phyloP scores from a whole-genome alignment of 2,329 filamentous ascomycete species.

The Mariannaea sp. region DNA sequence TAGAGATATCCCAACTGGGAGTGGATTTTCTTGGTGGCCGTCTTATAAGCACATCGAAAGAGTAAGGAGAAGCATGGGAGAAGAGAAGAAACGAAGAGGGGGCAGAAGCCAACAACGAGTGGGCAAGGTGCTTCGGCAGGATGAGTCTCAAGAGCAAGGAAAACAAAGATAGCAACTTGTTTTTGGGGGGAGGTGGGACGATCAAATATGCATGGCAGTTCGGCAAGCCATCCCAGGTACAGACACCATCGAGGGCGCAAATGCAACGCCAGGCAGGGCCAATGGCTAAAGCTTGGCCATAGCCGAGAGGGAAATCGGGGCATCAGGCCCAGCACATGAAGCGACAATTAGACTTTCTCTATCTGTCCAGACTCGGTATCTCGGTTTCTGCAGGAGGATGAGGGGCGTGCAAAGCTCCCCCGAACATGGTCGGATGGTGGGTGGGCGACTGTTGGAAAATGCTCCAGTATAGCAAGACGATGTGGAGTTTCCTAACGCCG shows the following conservation, averaged over 20 bases:
- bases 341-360: conserved; percentile 35
- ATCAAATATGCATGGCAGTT: conserved; percentile 23
- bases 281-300: conserved; percentile 17
- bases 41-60: neutral
- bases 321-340: conserved; percentile 10
- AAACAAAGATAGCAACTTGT: neutral
- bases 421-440: neutral
- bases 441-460: no score
- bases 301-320: conserved; percentile 15
- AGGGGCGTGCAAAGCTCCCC: neutral
- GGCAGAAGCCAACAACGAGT: neutral
- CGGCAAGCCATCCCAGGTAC: neutral
- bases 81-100: neutral
- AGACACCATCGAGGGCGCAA: neutral
- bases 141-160: neutral
- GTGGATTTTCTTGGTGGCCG: neutral
- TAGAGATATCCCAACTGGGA: neutral
- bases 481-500: neutral
- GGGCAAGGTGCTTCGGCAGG: neutral
- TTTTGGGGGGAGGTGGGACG: conserved; percentile 15
- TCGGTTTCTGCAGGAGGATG: conserved; percentile 1
- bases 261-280: conserved; percentile 1
- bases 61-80: neutral
- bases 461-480: no score
- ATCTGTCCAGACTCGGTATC: conserved; percentile 17